Conservation (phyloP, 495 filamentous ascomycete species). For the Tuber aestivum region DNA sequence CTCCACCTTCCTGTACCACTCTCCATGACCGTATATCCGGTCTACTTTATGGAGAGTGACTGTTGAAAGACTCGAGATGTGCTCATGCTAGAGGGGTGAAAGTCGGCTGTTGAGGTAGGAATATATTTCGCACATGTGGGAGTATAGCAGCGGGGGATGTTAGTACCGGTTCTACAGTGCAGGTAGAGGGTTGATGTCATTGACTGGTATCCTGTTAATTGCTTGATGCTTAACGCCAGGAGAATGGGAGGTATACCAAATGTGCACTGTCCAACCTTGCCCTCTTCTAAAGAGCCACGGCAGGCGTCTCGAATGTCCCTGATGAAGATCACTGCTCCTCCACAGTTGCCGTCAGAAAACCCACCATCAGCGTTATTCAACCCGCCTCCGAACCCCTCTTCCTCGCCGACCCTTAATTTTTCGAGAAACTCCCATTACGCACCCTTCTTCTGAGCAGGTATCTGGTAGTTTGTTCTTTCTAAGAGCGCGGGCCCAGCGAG, state of each 20-base stretch:
- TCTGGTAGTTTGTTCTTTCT: too few species aligned
- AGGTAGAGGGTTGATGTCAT: constrained; percentile 75
- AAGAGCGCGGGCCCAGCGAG: too few species aligned
- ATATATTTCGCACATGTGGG: constrained; percentile 74
- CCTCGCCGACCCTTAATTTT: constrained; percentile 75
- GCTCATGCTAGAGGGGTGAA: constrained; percentile 58
- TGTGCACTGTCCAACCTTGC: constrained; percentile 48
- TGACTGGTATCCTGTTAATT: constrained; percentile 47
- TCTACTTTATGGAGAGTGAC: constrained; percentile 72
- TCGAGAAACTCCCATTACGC: constrained; percentile 77
- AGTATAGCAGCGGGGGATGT: constrained; percentile 84
- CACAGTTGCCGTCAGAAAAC: constrained; percentile 36
- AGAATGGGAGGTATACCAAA: constrained; percentile 48
- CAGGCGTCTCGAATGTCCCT: constrained; percentile 35
- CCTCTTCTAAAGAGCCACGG: constrained; percentile 18
- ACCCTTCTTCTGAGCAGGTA: constrained; percentile 54
- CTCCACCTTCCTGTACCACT: constrained; percentile 77
- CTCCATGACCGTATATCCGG: constrained; percentile 70
- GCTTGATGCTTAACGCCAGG: too few species aligned
- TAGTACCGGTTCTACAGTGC: constrained; percentile 73
- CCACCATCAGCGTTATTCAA: constrained; percentile 46
- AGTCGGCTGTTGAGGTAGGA: constrained; percentile 72
- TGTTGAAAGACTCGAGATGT: constrained; percentile 76
- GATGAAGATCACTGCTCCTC: constrained; percentile 24
- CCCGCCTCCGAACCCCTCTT: constrained; percentile 66